These are phyloP conservation scores for Eustoma russellianum DNA, from an alignment of 257 asterid species.

Conservation along the genomic window DNA sequence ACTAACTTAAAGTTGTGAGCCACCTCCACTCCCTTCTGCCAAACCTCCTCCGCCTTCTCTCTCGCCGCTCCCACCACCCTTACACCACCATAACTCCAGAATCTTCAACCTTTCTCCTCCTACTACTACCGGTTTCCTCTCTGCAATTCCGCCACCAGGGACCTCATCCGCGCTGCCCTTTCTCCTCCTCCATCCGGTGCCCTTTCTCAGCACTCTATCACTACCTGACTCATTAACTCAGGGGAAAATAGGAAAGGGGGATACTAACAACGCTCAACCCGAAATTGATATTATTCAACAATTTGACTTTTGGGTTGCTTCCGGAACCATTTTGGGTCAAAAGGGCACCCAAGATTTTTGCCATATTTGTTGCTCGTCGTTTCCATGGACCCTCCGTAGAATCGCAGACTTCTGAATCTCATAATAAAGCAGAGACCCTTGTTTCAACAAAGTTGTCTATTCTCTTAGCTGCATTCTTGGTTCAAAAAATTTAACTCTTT, in stretches of 20 bases:
- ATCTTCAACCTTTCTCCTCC: too few species aligned
- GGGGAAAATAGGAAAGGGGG: too few species aligned
- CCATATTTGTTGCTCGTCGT: constrained; percentile 30
- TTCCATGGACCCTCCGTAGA: constrained; percentile 37
- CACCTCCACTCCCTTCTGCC: too few species aligned
- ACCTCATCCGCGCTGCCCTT: too few species aligned
- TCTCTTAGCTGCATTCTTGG: constrained; percentile 47
- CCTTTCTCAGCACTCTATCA: constrained; percentile 5
- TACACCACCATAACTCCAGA: too few species aligned
- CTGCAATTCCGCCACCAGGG: too few species aligned
- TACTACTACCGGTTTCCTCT: too few species aligned
- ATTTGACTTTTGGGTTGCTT: not conserved
- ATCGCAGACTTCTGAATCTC: constrained; percentile 22
- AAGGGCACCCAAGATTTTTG: constrained; percentile 41
- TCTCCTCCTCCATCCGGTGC: too few species aligned
- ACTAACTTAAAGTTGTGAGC: too few species aligned
- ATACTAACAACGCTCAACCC: constrained; percentile 17
- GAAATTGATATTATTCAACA: constrained; percentile 5
- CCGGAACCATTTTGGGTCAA: constrained; percentile 43
- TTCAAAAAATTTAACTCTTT: constrained; percentile 31
- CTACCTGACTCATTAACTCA: not conserved
- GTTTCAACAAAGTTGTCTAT: constrained; percentile 83
- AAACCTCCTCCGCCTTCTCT: too few species aligned
- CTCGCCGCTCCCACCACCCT: too few species aligned
- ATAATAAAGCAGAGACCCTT: constrained; percentile 21